A percentile compares a stretch with the other conserved stretches of the same genome.
Conservation (phyloP, 106 monocot species). For the Vanilla planifolia region DNA sequence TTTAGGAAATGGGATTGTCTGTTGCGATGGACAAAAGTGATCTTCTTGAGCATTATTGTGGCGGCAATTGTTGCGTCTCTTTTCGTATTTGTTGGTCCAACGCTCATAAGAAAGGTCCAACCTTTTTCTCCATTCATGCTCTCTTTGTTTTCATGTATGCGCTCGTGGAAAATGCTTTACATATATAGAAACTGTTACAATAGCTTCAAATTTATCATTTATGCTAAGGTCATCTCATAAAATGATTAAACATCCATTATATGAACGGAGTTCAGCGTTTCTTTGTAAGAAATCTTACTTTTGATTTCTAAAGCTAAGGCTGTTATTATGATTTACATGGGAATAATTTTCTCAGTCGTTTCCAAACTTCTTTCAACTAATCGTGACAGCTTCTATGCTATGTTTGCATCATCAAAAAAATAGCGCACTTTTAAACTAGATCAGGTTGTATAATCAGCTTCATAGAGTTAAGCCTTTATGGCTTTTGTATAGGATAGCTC, state of each 20-base stretch:
- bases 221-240: background rate
- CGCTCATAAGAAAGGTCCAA: background rate
- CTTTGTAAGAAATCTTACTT: background rate
- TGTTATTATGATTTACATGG: too few relatives aligned
- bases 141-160: background rate
- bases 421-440: too few relatives aligned
- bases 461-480: too few relatives aligned
- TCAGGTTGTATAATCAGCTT: too few relatives aligned
- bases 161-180: background rate
- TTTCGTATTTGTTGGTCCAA: background rate
- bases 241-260: background rate
- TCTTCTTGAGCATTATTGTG: constrained; percentile 4
- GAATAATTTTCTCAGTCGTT: too few relatives aligned
- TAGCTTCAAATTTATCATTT: background rate
- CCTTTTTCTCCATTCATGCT: background rate
- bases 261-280: background rate
- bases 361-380: too few relatives aligned
- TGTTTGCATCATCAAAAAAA: too few relatives aligned
- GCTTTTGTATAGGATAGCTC: too few relatives aligned
- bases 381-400: too few relatives aligned
- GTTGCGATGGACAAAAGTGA: constrained; percentile 3
- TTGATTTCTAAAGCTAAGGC: background rate
- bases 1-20: background rate
- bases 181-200: background rate
- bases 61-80: background rate